A percentile compares a stretch with the other conserved stretches of the same genome.
Evolutionary conservation across 2,329 filamentous ascomycete genomes (phyloP).

Genomic region (Claviceps monticola): DNA sequence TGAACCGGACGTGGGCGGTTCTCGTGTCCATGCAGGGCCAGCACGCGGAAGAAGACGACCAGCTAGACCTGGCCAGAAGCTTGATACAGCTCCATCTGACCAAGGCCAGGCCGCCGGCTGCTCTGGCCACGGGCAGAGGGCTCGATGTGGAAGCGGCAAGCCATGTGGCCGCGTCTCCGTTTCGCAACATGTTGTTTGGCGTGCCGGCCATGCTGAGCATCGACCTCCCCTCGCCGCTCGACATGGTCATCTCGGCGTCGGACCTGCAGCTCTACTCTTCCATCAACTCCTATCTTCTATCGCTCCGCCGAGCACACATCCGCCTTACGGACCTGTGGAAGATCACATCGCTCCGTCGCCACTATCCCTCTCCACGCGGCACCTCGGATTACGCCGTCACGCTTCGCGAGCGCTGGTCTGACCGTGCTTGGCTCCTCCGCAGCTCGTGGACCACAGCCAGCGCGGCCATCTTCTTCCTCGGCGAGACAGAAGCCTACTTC

Average conservation of each 20-base stretch:
- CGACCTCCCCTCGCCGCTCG: slow-evolving; percentile 63
- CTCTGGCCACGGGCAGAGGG: slow-evolving; percentile 24
- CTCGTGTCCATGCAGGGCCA: slow-evolving; percentile 61
- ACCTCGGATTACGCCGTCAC: slow-evolving; percentile 46
- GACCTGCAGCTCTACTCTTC: slow-evolving; percentile 70
- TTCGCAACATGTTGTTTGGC: slow-evolving; percentile 72
- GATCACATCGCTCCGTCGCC: slow-evolving; percentile 60
- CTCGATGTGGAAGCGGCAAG: slow-evolving; percentile 18
- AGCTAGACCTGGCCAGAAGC: slow-evolving; percentile 69
- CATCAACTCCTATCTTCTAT: slow-evolving; percentile 79
- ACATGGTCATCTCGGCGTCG: slow-evolving; percentile 67
- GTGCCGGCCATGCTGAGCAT: slow-evolving; percentile 55
- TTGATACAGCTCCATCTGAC: slow-evolving; percentile 54
- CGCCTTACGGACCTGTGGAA: slow-evolving; percentile 80
- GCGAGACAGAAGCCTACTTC: slow-evolving; percentile 75
- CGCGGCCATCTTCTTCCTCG: slow-evolving; percentile 77
- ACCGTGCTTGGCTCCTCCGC: slow-evolving; percentile 54
- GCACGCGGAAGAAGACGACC: slow-evolving; percentile 65
- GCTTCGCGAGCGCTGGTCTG: slow-evolving; percentile 49
- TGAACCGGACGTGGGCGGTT: slow-evolving; percentile 66
- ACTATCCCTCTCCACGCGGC: slow-evolving; percentile 55
- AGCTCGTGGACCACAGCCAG: slow-evolving; percentile 83
- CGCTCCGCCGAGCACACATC: slow-evolving; percentile 73
- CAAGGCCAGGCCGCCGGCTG: slow-evolving; percentile 29
- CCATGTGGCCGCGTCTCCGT: slow-evolving; percentile 40